A percentile compares a stretch with the other conserved stretches of the same genome.
phyloP scores from a whole-genome alignment of 371 early-diverging fungal species.

The Dichotomocladium elegans region DNA sequence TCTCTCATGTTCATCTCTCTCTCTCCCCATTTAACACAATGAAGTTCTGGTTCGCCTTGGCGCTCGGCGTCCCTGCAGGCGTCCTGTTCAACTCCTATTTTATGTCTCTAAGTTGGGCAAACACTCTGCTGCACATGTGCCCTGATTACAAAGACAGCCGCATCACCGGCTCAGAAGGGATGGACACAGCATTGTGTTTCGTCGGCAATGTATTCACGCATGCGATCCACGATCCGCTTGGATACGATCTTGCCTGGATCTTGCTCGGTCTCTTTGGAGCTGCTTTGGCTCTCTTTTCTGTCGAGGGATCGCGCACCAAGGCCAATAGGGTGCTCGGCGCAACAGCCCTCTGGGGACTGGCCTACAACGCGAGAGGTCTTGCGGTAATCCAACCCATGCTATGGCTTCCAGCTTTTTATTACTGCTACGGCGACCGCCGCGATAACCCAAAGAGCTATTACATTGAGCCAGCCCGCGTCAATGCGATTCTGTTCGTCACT shows the following conservation, averaged over 20 bases:
- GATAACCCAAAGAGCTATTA: neutral
- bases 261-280: conserved; percentile 9
- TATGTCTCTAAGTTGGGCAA: neutral
- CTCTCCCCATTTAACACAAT: no score
- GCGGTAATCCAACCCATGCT: conserved; percentile 5
- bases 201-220: conserved; percentile 4
- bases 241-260: neutral
- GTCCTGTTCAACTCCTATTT: conserved; percentile 1
- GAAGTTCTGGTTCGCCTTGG: conserved; percentile 1
- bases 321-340: conserved; percentile 1
- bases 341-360: conserved; percentile 6
- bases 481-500: conserved; percentile 8
- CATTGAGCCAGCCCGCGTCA: conserved; percentile 1
- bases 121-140: neutral
- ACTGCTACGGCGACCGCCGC: neutral
- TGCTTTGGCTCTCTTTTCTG: conserved; percentile 1
- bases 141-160: neutral
- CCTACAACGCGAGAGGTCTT: conserved; percentile 6
- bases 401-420: conserved; percentile 10
- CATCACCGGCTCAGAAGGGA: neutral
- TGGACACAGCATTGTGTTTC: conserved; percentile 1
- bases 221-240: conserved; percentile 6
- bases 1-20: no score
- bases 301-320: conserved; percentile 11
- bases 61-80: neutral